Evolutionary conservation across 306 rosid species (phyloP), one percentile per base, ranked within the genome.

Genomic region (Pterocarpus santalinus): DNA sequence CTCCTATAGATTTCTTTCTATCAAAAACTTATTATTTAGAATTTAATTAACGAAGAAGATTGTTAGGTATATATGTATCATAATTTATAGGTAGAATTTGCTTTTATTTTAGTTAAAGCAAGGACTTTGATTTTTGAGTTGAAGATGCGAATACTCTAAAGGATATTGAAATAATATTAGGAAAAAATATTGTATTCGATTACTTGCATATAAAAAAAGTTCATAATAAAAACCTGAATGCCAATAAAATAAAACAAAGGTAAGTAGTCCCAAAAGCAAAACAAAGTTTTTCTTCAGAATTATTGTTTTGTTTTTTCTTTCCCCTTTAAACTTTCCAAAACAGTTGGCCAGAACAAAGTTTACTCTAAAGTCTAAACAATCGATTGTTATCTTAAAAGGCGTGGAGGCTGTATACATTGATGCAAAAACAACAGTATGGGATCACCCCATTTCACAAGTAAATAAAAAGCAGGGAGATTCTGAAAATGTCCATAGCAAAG

Each of bases 371-470:
- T 53, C 2, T 35, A 72, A 55, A 52, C 34, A 72, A 53, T 33
- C 49, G 16, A 34, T 51, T 71, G 76, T 14, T 52, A 70, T 33
- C 75, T 70, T 33, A 70, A 35, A 72, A 53, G 49, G 34, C 47
- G 76, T 52, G 65, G 51, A 46, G 13, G 13, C 51, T 46, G 12
- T 4, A 39, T 39, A 39, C 13, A 8, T 46, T 46, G 51, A n/a
- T 51, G 62, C 60, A 49, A 49, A 17, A 70, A 55, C 75, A 49
- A 49, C 32, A 70, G 15, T 51, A 32, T 1, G 30, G 22, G 32
- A 70, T 70, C 62, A 70, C 47, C 62, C 13, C 52, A 56, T 56
- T 36, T 56, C 36, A 55, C 36, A 16, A 72, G 49, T 55, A 62
- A 33, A 32, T 0, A 62, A 32, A 33, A 61, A 43, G 2, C 3